Evolutionary conservation across 148 eudicot species (phyloP).

Genomic region (Chenopodium quinoa): DNA sequence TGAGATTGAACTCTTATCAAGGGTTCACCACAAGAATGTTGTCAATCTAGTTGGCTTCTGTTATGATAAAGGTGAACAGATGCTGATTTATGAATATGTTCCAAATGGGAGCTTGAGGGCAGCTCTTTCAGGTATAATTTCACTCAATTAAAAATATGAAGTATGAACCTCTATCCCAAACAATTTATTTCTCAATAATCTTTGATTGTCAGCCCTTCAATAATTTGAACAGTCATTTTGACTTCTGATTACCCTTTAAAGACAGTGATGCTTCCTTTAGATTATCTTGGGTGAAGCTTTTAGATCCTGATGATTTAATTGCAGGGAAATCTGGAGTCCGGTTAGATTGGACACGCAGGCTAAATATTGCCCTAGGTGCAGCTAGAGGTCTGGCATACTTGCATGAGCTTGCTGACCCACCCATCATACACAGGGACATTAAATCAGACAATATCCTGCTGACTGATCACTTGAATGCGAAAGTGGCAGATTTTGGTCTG

Average conservation of each 20-base stretch:
- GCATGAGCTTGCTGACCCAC: slow-evolving; percentile 91
- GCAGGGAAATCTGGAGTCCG: slow-evolving; percentile 74
- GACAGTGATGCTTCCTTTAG: not conserved
- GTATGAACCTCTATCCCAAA: too few species aligned
- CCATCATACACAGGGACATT: slow-evolving; percentile 86
- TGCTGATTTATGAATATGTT: slow-evolving; percentile 83
- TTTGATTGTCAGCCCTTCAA: too few species aligned
- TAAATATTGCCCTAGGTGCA: slow-evolving; percentile 72
- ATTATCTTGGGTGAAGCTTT: not conserved
- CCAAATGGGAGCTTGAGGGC: slow-evolving; percentile 80
- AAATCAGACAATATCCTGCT: slow-evolving; percentile 81
- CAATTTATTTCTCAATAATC: too few species aligned
- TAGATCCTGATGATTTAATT: not conserved
- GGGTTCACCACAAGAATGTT: slow-evolving; percentile 94
- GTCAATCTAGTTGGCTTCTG: slow-evolving; percentile 85
- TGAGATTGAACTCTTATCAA: slow-evolving; percentile 89
- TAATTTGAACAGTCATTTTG: not conserved
- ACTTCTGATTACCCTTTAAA: not conserved
- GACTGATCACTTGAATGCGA: slow-evolving; percentile 72
- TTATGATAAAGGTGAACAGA: slow-evolving; percentile 84
- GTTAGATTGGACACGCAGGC: slow-evolving; percentile 75
- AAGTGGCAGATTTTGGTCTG: slow-evolving; percentile 92
- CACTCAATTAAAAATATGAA: not conserved
- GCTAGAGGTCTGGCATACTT: slow-evolving; percentile 91
- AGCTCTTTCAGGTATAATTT: slow-evolving; percentile 58